Base-by-base conservation (phyloP, 1,284 basidiomycete species). In the Leccinum fallax region DNA sequence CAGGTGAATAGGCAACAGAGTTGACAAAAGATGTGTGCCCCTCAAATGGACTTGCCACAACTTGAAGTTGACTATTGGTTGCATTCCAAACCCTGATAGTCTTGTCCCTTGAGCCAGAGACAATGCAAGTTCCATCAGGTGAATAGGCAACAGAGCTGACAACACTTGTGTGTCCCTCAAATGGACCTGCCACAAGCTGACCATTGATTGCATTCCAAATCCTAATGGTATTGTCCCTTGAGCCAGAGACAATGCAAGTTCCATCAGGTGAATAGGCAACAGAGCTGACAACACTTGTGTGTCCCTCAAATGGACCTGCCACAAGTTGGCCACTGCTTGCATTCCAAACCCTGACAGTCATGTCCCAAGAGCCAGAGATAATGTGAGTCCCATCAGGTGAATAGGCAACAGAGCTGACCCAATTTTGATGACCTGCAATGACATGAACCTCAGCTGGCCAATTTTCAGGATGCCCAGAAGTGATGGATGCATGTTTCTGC, bases 401-500 rank as follows among this genome's bases (percentile, higher is more conserved):
- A 32, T 53, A 53, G 5, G n/a, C 51, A 53, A 53, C n/a, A 32
- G 16, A 28, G 0, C 2, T n/a, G 16, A 53, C 5, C 5, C 8
- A 2, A 0, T 32, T 0, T 26, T 4, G 2, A 16, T 53, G 51
- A 5, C n/a, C 51, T 30, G 11, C 0, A 0, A 52, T 9, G 11
- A 52, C 8, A 52, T 24, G 51, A n/a, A 52, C 16, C 16, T n/a
- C 24, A 52, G 26, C 26, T 52, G 51, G 51, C 51, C 51, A 52
- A 2, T n/a, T 8, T 26, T 0, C 3, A 16, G 16, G 26, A 5
- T 52, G 24, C 5, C 15, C 24, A 24, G 28, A 28, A 2, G 3
- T 30, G 8, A 52, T 26, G 9, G 6, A 30, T 16, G 24, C 2
- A 52, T 52, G 26, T 11, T 52, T 52, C 0, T 52, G 16, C 8